Evolutionary conservation across 2,329 filamentous ascomycete genomes (phyloP), one percentile per base, ranked within the genome.

Genomic region (Colletotrichum ledebouriae): DNA sequence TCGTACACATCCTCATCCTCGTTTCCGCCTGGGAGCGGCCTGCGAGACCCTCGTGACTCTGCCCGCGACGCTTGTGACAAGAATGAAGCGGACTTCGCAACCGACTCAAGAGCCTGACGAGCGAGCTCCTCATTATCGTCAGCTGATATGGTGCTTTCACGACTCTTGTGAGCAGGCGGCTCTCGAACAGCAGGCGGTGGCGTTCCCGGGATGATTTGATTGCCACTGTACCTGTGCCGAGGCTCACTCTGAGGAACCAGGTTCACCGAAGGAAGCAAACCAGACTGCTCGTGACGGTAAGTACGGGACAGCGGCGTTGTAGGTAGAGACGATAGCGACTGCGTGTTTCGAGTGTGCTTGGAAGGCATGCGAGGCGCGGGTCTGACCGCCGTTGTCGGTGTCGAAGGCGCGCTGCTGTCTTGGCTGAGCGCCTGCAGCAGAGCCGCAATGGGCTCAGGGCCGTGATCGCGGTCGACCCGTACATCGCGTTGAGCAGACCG

Each of bases 301-400:
- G 82, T 79, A 57, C 87, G 85, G 49, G 83, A 78, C 13, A 88
- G 85, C 10, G 94, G 93, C 2, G 94, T 97, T 6, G 89, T 89
- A 7, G 94, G 94, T 5, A 97, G 83, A 1, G 94, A 96, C 0
- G 94, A 97, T 77, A 97, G 84, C 50, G 93, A 96, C 76, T 97
- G 93, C 34, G 90, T 88, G 67, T 91, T 92, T 72, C 94, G 89
- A 17, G 86, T 88, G 76, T 97, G 94, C 63, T 88, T 88, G 62
- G 86, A 82, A 67, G 77, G 85, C 75, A 82, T 85, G 77, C 79
- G 85, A 69, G 78, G 82, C 29, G 76, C 81, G 71, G 77, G 81
- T 65, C 81, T 86, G 77, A 79, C 79, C 37, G 78, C 77, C 6
- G 81, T 76, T 25, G 84, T 81, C 0, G 92, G 92, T 0, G 92